Base-by-base conservation (phyloP, 805 yeast species). In the Cyberlindnera maritima region DNA sequence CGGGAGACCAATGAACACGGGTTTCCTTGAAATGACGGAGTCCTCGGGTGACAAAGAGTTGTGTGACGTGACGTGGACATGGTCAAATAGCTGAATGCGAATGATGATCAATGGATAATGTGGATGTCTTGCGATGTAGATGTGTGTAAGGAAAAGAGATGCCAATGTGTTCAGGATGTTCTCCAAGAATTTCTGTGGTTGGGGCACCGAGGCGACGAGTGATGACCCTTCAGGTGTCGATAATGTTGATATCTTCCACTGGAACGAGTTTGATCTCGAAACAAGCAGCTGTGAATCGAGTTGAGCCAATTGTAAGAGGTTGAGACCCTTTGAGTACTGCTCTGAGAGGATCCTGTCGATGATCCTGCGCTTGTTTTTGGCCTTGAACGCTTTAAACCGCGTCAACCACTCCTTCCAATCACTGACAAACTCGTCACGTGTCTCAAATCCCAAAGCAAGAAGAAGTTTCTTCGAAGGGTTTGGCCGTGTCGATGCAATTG, bases 11-110 rank as follows among this genome's bases (percentile, higher is more conserved):
- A 88, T 57, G 54, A 83, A 86, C 51, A 74, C 78, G 0, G 94
- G 85, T 49, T 68, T 76, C 48, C 81, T 71, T 0, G 89, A 79
- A 0, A 74, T 51, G 6, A 81, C 29, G 0, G 49, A 14, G 26
- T 49, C 53, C 15, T 39, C 19, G 12, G 23, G 21, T 2, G 34
- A 21, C 69, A 67, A 80, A 10, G 74, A 76, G 43, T 47, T 59
- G 3, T 19, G 9, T 3, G 28, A 12, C 4, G 31, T 19, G 14
- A 26, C 23, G 2, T 44, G 43, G 44, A 62, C 61, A 9, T 66
- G 62, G 49, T 87, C 92, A 60, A 81, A 86, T 36, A 85, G 73
- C 58, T 86, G 95, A 19, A 87, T 70, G 41, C 95, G 64, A 9
- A 85, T 71, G 20, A 87, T 64, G 2, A 80, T 65, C 48, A 85